A percentile compares a stretch with the other conserved stretches of the same genome.
Conservation (phyloP, 768 basidiomycete genomes). For the Candolleomyces aberdarensis region DNA sequence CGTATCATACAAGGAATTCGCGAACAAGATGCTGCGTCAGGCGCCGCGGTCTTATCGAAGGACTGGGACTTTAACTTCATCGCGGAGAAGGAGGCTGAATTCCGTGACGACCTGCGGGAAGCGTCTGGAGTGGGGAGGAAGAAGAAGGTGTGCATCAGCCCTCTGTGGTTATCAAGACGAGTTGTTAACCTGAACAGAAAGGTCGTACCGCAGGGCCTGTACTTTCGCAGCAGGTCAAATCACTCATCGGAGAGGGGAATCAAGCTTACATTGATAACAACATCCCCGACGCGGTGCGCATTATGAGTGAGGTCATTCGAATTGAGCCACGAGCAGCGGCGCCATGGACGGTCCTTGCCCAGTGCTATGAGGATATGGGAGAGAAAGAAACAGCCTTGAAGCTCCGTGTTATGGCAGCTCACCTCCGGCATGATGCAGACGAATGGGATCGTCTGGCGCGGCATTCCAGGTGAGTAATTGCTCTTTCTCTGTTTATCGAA, state of each 20-base stretch:
- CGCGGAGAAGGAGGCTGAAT: conserved; percentile 64
- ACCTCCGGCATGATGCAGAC: conserved; percentile 79
- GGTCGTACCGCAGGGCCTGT: conserved; percentile 45
- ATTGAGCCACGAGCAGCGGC: conserved; percentile 83
- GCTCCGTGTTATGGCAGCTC: conserved; percentile 86
- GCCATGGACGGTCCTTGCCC: conserved; percentile 87
- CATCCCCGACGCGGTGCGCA: conserved; percentile 63
- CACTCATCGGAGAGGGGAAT: conserved; percentile 83
- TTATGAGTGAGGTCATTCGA: conserved; percentile 90
- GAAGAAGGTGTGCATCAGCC: conserved; percentile 37
- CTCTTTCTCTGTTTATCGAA: neutral
- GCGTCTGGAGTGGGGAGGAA: conserved; percentile 68
- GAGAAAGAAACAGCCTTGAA: conserved; percentile 73
- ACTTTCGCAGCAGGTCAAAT: conserved; percentile 67
- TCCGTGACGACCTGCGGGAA: conserved; percentile 69
- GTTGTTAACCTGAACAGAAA: conserved; percentile 28
- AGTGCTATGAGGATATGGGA: conserved; percentile 73
- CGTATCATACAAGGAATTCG: conserved; percentile 69
- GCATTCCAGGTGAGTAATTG: conserved; percentile 57
- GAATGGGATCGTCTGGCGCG: conserved; percentile 82
- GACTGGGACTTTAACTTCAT: conserved; percentile 71
- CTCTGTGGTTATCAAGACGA: neutral
- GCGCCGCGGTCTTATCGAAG: conserved; percentile 47
- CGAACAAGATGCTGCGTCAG: conserved; percentile 39
- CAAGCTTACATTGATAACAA: conserved; percentile 78